Evolutionary conservation across 176 grass and related monocot genomes (phyloP).

Genomic region (Poa annua): DNA sequence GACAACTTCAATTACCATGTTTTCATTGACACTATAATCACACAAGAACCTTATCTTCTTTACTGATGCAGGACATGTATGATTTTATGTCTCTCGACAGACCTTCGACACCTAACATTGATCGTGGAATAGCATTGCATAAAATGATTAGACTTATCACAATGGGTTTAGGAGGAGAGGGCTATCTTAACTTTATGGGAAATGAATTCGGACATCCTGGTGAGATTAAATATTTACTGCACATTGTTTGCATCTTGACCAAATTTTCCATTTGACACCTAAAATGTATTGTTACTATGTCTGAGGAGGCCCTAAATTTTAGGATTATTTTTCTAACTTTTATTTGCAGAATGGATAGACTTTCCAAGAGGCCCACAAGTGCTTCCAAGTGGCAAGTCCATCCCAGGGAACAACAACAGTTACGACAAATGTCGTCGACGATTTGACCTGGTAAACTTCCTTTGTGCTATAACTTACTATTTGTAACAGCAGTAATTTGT

Average conservation of each 20-base stretch:
- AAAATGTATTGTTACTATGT: conserved; percentile 24
- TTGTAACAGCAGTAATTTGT: conserved; percentile 15
- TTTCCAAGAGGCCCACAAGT: conserved; percentile 82
- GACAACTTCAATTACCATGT: conserved; percentile 13
- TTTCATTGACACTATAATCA: conserved; percentile 32
- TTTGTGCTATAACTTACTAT: conserved; percentile 23
- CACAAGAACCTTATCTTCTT: neutral
- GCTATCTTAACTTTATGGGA: conserved; percentile 99
- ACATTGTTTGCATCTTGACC: conserved; percentile 14
- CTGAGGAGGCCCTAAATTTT: conserved; percentile 10
- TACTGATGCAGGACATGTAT: conserved; percentile 84
- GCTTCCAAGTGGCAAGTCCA: conserved; percentile 63
- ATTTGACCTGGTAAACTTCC: conserved; percentile 84
- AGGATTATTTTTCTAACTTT: conserved; percentile 36
- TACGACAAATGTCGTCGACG: conserved; percentile 93
- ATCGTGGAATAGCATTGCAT: conserved; percentile 97
- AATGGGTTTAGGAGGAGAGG: conserved; percentile 95
- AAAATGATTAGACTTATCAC: conserved; percentile 99
- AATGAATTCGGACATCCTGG: conserved; percentile 99
- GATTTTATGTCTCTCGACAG: conserved; percentile 90
- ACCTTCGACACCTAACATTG: conserved; percentile 89
- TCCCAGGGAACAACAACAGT: conserved; percentile 87
- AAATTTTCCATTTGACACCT: conserved; percentile 2
- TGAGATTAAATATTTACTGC: conserved; percentile 49
- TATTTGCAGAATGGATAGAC: conserved; percentile 93